Base-by-base conservation (phyloP, 2,329 filamentous ascomycete genomes). In the Hypoxylon sp. region DNA sequence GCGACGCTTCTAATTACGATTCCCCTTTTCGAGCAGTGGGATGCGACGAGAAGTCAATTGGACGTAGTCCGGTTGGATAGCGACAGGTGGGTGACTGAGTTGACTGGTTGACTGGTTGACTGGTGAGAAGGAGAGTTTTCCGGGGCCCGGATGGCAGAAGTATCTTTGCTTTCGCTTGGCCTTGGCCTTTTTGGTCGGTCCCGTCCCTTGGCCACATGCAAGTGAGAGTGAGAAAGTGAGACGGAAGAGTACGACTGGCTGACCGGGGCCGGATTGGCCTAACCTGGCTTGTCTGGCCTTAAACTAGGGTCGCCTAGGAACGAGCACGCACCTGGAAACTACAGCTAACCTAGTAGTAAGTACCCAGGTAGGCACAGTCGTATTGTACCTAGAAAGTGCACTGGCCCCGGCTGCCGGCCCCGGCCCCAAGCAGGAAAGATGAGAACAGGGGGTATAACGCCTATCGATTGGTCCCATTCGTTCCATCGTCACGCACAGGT, bases 41-140 rank as follows among this genome's bases (percentile, higher is more conserved):
- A 66, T 64, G 65, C 65, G 65, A 68, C 65, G 50, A 66, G n/a
- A 62, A 66, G 65, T 66, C 65, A 64, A 68, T 68, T 68, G 63
- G 65, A 59, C 64, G 59, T 64, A 50, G 59, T 49, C 62, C 59
- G 59, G 65, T 59, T 63, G 65, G 59, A 64, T 59, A 64, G 63
- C 59, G 57, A 62, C 62, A 58, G 41, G 44, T 26, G 44, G 44
- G 58, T 41, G 37, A 41, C 37, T 41, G 13, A 13, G 37, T 39
- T 37, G 37, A 39, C 37, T 39, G 59, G 64, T 63, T 65, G 54
- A 68, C 32, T 65, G 62, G 65, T 15, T 5, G n/a, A 37, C 34
- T 65, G 57, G 63, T 4, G 55, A 24, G n/a, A 64, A 59, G 51
- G 59, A 66, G 59, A 64, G 59, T 66, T 68, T 66, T 61, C 59